Base-by-base conservation (phyloP, 305 asterid species). In the Solanum hybrid region DNA sequence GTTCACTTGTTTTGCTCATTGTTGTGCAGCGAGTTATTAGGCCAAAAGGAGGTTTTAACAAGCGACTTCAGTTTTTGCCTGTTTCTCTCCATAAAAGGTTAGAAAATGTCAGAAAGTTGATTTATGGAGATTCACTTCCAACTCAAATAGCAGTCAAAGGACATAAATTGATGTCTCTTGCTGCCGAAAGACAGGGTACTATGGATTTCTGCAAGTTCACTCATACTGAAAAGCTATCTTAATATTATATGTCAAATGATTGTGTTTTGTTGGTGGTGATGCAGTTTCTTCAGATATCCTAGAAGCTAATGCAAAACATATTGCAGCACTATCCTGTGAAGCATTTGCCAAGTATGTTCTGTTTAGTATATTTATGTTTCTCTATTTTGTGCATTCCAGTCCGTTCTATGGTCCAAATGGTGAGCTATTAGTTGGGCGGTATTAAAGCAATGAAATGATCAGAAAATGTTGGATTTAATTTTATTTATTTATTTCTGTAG, bases 1-100 rank as follows among this genome's bases (percentile, higher is more conserved):
- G 56, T 42, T 85, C 80, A 86, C 86, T 84, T 77, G 24, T 69
- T 26, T 84, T 45, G 69, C 38, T 84, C 75, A 31, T 81, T 87
- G 86, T 56, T 82, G 45, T 89, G 91, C 92, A 95, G 99, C 95
- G 98, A 85, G 96, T 94, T 75, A 92, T 73, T 80, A 94, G 98
- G 91, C 97, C 97, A 11, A 92, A 93, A 89, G 98, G 97, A 87
- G 95, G 96, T 91, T 92, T 95, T 89, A 92, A 95, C 89, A 96
- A 92, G 69, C 87, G 87, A 82, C 91, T 96, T 85, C 96, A 93
- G 6, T 95, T 94, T 94, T 89, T 96, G 94, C 98, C 98, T 11
- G 90, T 93, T 92, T 89, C 94, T 81, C 91, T 93, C 66, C 99
- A 95, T 85, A 93, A 90, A 86, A 90, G 90, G 64, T 89, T 94